Base-by-base conservation (phyloP, 2,329 filamentous ascomycete genomes). In the Exophiala xenobiotica region DNA sequence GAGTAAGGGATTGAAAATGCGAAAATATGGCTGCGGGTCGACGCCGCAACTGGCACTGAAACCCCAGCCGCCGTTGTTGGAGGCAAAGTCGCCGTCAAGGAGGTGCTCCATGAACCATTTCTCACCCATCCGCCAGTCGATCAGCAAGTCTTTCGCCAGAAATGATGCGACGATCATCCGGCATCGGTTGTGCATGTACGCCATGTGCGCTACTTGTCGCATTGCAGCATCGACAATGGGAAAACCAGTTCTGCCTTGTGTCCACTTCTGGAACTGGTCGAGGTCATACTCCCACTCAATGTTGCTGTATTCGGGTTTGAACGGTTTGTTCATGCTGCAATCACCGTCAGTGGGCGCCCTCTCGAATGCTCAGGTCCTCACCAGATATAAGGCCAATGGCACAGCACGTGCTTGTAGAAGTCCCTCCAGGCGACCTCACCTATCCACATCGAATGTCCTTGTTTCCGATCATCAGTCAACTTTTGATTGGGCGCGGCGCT, bases 191-290 rank as follows among this genome's bases (percentile, higher is more conserved):
- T 92, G 89, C 86, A 93, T 90, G 71, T 84, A 93, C 1, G 81
- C 86, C 38, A 78, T 78, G 14, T 79, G 66, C 8, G 77, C 78
- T 5, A 91, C 66, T 68, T 95, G 88, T 6, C 90, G 80, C 88
- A 95, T 93, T 1, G 87, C 88, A 0, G 90, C 90, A 64, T 95
- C 89, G 18, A 95, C 86, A 40, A 95, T 86, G 0, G 90, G 90
- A 63, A 83, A 91, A 0, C 90, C 90, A 0, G 90, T 95, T 26
- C 73, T 77, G 5, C 89, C 90, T 26, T 82, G 71, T 31, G 78
- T 81, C 90, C 91, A 96, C 2, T 83, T 82, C 1, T 76, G 61
- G 70, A 96, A 93, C 16, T 84, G 76, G 1, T 79, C 75, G 7
- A 74, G 63, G 62, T 90, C 75, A 67, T 91, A 90, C 45, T 90